Conservation (phyloP, 306 rosid genomes). For the Begonia loranthoides region DNA sequence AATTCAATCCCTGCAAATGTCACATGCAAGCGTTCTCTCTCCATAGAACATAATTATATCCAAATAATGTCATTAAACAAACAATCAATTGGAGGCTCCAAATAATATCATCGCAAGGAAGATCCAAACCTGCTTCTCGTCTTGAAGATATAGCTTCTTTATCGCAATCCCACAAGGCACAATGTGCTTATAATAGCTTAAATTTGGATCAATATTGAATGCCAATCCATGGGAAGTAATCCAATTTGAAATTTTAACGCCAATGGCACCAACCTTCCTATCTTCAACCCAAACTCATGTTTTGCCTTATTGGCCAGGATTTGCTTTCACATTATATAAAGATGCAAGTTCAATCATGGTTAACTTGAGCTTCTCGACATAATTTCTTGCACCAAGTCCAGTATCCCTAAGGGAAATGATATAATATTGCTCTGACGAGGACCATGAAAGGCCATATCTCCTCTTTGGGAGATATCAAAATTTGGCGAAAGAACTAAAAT, state of each 20-base stretch:
- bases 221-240: constrained; percentile 85
- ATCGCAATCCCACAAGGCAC: constrained; percentile 82
- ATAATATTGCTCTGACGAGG: constrained; percentile 76
- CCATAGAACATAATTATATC: constrained; percentile 39
- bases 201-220: constrained; percentile 76
- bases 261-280: constrained; percentile 79
- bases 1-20: background rate
- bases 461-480: no score
- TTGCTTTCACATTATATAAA: constrained; percentile 60
- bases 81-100: constrained; percentile 62
- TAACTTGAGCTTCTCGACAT: constrained; percentile 64
- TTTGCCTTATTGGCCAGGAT: constrained; percentile 41
- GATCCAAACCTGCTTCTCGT: constrained; percentile 40
- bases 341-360: constrained; percentile 68
- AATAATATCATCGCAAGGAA: constrained; percentile 45
- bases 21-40: constrained; percentile 30
- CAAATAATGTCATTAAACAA: constrained; percentile 61
- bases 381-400: constrained; percentile 65
- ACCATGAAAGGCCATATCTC: constrained; percentile 93
- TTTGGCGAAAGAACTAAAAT: no score
- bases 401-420: constrained; percentile 56
- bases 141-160: constrained; percentile 74
- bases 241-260: constrained; percentile 66
- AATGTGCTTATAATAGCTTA: constrained; percentile 59
- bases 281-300: constrained; percentile 89